Evolutionary conservation across 2,329 filamentous ascomycete genomes (phyloP).

Genomic region (Talaromyces marneffei): DNA sequence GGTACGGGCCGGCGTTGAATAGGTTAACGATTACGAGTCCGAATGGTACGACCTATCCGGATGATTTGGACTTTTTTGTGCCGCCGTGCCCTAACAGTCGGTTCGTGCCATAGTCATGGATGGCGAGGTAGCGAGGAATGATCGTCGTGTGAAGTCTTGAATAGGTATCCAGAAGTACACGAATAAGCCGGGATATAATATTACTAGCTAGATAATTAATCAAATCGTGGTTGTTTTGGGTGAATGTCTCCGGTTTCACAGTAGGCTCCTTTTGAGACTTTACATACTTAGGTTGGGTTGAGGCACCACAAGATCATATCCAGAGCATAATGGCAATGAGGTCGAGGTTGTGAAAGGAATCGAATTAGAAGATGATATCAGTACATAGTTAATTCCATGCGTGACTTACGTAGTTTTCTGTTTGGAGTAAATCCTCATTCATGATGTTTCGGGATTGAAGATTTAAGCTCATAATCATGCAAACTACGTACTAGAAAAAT

Average conservation of each 20-base stretch:
- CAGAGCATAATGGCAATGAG: not conserved
- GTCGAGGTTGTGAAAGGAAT: too few relatives aligned
- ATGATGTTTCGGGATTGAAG: too few relatives aligned
- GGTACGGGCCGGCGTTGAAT: slow-evolving; percentile 7
- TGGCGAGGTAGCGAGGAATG: not conserved
- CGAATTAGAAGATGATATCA: not conserved
- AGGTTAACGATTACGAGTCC: slow-evolving; percentile 3
- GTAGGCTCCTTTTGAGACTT: too few relatives aligned
- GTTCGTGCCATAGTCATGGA: not conserved
- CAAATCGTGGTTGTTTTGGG: not conserved
- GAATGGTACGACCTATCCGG: slow-evolving; percentile 2
- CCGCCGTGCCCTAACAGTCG: slow-evolving; percentile 7
- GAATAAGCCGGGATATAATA: not conserved
- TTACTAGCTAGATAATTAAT: not conserved
- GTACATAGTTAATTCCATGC: too few relatives aligned
- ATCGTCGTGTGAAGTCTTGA: not conserved
- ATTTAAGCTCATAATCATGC: too few relatives aligned
- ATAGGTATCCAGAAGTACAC: not conserved
- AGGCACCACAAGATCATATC: too few relatives aligned
- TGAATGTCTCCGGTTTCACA: too few relatives aligned
- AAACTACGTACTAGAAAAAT: too few relatives aligned
- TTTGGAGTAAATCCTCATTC: too few relatives aligned
- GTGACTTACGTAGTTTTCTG: too few relatives aligned
- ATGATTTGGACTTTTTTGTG: slow-evolving; percentile 5
- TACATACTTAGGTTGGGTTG: too few relatives aligned